Base-by-base conservation (phyloP, 805 yeast genomes). In the Ascoidea tarda region DNA sequence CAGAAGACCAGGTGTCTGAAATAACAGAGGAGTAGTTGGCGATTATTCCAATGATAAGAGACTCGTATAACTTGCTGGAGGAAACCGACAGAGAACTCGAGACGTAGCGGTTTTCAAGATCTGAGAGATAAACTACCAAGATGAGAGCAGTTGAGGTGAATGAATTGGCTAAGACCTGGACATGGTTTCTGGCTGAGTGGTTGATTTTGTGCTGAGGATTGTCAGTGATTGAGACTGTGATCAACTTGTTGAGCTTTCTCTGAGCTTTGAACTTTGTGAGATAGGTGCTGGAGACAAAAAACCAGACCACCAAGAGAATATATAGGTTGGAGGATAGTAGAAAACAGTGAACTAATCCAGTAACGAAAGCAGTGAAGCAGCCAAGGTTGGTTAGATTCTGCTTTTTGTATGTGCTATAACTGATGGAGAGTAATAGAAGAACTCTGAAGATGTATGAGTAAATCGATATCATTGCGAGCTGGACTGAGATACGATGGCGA, bases 1-100 rank as follows among this genome's bases (percentile, higher is more conserved):
- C 77, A 1, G 75, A 70, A 4, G 77, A 73, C 72, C 73, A 72
- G 0, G 77, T 71, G 54, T 73, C 77, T 5, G 76, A 69, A 5
- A 68, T 69, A 16, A 70, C 76, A 1, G 74, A 74, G 5, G 69
- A 68, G 53, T 73, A 73, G 46, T 73, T 75, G 5, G 62, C 59
- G 38, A 60, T 58, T 6, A 62, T 52, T 2, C 66, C 68, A 6
- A 61, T 58, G 45, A 55, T 65, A 48, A 58, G 55, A 50, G 53
- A 60, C 1, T 50, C 45, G 3, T 49, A 44, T 14, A 42, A 54
- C 6, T 38, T 38, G 14, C 14, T 33, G 28, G 14, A 49, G 46
- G 14, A 46, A 50, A 6, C 33, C 50, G 49, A 6, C 28, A 2
- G 28, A 21, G 28, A 21, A 21, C 28, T 21, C 28, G 28, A 21